phyloP scores from a whole-genome alignment of 768 basidiomycete species.

The Lactarius akahatsu region DNA sequence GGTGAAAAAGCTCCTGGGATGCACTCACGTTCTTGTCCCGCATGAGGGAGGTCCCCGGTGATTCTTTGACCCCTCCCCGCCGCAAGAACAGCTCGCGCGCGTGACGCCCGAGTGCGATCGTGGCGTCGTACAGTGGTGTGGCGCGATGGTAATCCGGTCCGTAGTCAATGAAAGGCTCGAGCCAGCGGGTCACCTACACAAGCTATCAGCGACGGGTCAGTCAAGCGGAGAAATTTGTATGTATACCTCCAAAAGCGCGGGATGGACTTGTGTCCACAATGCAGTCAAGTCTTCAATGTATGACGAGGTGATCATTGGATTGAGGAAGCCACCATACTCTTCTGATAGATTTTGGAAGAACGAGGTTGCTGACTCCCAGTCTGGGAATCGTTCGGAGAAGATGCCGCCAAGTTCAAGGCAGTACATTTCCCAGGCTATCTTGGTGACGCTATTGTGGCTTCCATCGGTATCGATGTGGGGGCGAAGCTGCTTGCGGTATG shows the following conservation, averaged over 20 bases:
- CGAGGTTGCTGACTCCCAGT: background rate
- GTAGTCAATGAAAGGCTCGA: conserved; percentile 23
- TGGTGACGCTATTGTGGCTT: background rate
- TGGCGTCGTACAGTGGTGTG: conserved; percentile 18
- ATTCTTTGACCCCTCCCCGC: background rate
- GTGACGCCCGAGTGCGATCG: conserved; percentile 12
- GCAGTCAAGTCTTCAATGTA: conserved; percentile 12
- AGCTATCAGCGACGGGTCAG: background rate
- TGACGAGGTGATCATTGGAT: conserved; percentile 9
- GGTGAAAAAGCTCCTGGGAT: background rate
- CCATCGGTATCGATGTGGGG: conserved; percentile 6
- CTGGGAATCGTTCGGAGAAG: conserved; percentile 9
- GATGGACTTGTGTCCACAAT: conserved; percentile 10
- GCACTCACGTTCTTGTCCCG: background rate
- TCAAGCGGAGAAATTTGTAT: background rate
- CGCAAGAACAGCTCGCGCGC: conserved; percentile 4
- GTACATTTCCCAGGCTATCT: conserved; percentile 11
- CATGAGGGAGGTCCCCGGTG: background rate
- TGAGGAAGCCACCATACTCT: background rate
- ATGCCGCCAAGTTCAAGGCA: conserved; percentile 12
- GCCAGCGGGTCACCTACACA: conserved; percentile 19
- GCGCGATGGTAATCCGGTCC: conserved; percentile 15
- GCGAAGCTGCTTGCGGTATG: conserved; percentile 1
- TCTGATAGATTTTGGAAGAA: conserved; percentile 8
- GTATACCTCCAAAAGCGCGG: conserved; percentile 15